phyloP scores from a whole-genome alignment of 129 eudicot genomes.

The Flaveria sonorensis region DNA sequence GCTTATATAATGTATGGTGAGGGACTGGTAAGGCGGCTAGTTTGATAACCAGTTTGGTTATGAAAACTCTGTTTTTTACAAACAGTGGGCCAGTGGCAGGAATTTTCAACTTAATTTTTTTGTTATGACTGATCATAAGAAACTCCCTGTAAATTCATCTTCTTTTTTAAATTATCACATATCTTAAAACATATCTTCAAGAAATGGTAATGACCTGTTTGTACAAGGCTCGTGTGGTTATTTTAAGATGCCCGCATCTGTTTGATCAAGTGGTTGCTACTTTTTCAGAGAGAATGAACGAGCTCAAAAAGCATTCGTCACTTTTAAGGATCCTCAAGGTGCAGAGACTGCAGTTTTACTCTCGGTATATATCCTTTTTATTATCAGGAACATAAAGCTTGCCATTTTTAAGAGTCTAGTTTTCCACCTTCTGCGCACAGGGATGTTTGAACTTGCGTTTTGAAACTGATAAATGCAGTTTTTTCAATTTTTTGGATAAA shows the following conservation, averaged over 20 bases:
- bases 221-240: neutral
- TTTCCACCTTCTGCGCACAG: neutral
- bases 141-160: neutral
- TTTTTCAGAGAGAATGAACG: slow-evolving; percentile 61
- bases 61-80: neutral
- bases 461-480: neutral
- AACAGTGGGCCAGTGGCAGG: neutral
- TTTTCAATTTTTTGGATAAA: neutral
- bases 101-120: neutral
- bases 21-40: too few species aligned
- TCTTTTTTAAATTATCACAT: neutral
- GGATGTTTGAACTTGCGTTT: neutral
- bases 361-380: slow-evolving; percentile 49
- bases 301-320: slow-evolving; percentile 72
- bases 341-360: slow-evolving; percentile 88
- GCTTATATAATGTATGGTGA: too few species aligned
- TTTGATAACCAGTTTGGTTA: too few species aligned
- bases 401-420: neutral
- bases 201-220: slow-evolving; percentile 1
- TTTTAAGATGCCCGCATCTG: neutral
- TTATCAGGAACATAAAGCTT: neutral
- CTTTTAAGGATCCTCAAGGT: slow-evolving; percentile 70
- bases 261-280: slow-evolving; percentile 4
- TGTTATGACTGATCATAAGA: neutral
- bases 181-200: neutral